Evolutionary conservation across 139 green algal genomes (phyloP).

Genomic region (Chlamydomonas sp.): DNA sequence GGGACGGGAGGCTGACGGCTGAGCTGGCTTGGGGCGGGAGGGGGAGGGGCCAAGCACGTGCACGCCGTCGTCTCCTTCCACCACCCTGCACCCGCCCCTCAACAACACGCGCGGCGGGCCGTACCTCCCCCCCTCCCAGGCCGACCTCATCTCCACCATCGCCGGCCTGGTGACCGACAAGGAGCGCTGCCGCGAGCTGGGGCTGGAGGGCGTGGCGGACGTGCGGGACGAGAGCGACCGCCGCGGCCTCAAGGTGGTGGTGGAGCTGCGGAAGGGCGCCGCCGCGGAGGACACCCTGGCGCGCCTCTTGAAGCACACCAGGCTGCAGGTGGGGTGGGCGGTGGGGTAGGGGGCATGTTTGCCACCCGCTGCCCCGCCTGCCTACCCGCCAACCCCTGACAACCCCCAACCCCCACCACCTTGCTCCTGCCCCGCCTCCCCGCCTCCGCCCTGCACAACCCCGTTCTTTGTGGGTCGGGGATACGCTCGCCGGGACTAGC

Average conservation of each 20-base stretch:
- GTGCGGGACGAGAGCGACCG: slow-evolving; percentile 96
- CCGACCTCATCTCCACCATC: slow-evolving; percentile 80
- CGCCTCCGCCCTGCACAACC: no score
- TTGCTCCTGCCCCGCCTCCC: no score
- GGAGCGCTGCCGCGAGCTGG: slow-evolving; percentile 23
- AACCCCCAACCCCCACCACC: background rate
- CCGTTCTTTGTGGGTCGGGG: no score
- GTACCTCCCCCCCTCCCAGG: slow-evolving; percentile 33
- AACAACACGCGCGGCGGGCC: no score
- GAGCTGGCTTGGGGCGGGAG: no score
- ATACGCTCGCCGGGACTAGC: no score
- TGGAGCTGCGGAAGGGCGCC: slow-evolving; percentile 79
- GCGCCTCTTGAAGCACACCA: slow-evolving; percentile 85
- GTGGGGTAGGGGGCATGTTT: background rate
- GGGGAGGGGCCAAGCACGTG: no score
- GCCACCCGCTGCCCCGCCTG: no score
- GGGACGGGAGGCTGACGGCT: no score
- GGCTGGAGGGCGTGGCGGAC: slow-evolving; percentile 83
- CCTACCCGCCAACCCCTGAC: background rate
- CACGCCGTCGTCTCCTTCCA: no score
- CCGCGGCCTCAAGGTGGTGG: slow-evolving; percentile 89
- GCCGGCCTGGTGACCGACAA: slow-evolving; percentile 73
- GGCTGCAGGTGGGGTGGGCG: slow-evolving; percentile 71
- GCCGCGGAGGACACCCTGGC: slow-evolving; percentile 72
- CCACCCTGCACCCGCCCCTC: background rate